Evolutionary conservation across 2,329 filamentous ascomycete species (phyloP).

Genomic region (Colletotrichum chrysophilum): DNA sequence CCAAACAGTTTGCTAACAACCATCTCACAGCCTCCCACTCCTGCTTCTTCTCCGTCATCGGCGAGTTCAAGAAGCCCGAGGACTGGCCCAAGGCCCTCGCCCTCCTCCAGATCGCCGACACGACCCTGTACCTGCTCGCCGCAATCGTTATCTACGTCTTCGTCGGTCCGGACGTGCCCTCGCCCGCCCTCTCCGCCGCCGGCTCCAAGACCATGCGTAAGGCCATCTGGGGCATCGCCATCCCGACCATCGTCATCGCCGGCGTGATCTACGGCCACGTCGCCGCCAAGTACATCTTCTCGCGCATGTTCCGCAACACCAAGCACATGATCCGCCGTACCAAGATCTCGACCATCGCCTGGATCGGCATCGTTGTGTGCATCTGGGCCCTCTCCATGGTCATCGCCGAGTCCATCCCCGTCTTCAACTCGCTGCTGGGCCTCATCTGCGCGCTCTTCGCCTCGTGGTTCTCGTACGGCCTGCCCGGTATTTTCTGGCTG

Average conservation of each 20-base stretch:
- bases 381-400: conserved; percentile 69
- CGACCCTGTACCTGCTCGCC: conserved; percentile 66
- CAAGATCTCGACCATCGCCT: conserved; percentile 56
- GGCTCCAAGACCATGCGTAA: conserved; percentile 58
- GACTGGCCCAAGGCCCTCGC: conserved; percentile 60
- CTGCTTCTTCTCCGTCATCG: conserved; percentile 72
- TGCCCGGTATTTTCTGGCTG: conserved; percentile 53
- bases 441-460: conserved; percentile 68
- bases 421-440: conserved; percentile 70
- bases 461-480: conserved; percentile 68
- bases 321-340: conserved; percentile 58
- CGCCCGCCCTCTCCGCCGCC: conserved; percentile 70
- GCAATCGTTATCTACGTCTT: conserved; percentile 73
- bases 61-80: conserved; percentile 65
- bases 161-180: conserved; percentile 64
- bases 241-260: conserved; percentile 73
- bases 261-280: conserved; percentile 75
- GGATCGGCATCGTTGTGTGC: conserved; percentile 60
- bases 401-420: conserved; percentile 72
- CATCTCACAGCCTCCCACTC: conserved; percentile 54
- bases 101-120: conserved; percentile 61
- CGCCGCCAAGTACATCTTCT: conserved; percentile 69
- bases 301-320: conserved; percentile 65
- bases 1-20: not conserved
- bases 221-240: conserved; percentile 70